Evolutionary conservation across 306 rosid genomes (phyloP), one percentile per base, ranked within the genome.

Genomic region (Elaeagnus macrophylla): DNA sequence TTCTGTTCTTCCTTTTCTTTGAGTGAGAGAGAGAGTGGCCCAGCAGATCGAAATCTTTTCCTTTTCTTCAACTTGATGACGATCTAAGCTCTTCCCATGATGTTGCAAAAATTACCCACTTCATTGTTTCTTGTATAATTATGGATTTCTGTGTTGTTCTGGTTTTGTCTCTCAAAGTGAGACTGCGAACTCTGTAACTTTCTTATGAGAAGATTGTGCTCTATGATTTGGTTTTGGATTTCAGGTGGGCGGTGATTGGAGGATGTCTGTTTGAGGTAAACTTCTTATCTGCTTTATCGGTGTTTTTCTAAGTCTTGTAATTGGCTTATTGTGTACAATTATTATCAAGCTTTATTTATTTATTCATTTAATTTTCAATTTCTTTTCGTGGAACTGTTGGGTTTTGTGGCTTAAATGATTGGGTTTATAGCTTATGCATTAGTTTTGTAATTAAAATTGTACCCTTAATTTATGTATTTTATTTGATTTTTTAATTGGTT

Each of bases 251-350:
- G 32, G 52, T 69, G 71, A 66, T 66, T 37, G 25, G 72, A 73
- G 68, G 85, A 82, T 79, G 95, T 82, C 81, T 80, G 87, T 76
- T 64, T 87, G 83, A 84, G 99, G 96, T 91, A 84, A 75, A 60
- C 32, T 25, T 25, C 32, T 25, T 25, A 3, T 25, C 32, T 25
- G 32, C 32, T 25, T 2, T 2, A 5, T 25, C 4, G 32, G 32
- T 25, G 4, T 25, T 25, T 25, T 48, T 78, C 70, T 59, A 52
- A 62, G 65, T 67, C 72, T 51, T 12, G 67, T 51, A 58, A 65
- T 75, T 68, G 75, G 51, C 69, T 75, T 68, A 72, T 39, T 56
- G 48, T 35, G 43, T 6, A 12, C 2, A 25, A 51, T 38, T 14
- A 18, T 17, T 32, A 35, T 32, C 45, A 43, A 44, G 53, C 57